A percentile compares a stretch with the other conserved stretches of the same genome.
phyloP scores from a whole-genome alignment of 768 basidiomycete species.

The Rhodosporidiobolus odoratus region DNA sequence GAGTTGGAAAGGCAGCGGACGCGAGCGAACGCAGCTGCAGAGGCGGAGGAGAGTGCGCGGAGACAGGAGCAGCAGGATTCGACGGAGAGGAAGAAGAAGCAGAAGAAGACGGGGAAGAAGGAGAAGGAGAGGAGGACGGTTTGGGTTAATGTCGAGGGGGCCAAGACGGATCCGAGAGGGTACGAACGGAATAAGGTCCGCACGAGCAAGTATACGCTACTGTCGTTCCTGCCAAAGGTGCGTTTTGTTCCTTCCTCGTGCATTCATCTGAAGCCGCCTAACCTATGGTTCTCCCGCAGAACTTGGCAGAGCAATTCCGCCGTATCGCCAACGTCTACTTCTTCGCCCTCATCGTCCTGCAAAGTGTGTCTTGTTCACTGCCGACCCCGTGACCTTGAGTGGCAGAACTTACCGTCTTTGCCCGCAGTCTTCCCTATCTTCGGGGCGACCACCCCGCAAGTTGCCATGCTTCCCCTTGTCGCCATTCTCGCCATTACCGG shows the following conservation, averaged over 20 bases:
- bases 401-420: constrained; percentile 11
- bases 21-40: constrained; percentile 32
- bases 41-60: constrained; percentile 38
- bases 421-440: constrained; percentile 79
- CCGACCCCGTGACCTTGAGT: constrained; percentile 8
- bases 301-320: constrained; percentile 89
- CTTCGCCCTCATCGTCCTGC: constrained; percentile 50
- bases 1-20: constrained; percentile 35
- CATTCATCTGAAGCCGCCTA: background rate
- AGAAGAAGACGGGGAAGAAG: constrained; percentile 50
- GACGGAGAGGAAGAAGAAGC: constrained; percentile 49
- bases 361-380: constrained; percentile 53
- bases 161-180: constrained; percentile 52
- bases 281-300: constrained; percentile 45
- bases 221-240: constrained; percentile 80
- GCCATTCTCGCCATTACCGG: constrained; percentile 85
- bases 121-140: constrained; percentile 58
- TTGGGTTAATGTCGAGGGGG: constrained; percentile 75
- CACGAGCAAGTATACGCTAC: constrained; percentile 84
- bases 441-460: constrained; percentile 73
- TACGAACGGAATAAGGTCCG: constrained; percentile 90
- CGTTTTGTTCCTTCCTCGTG: background rate
- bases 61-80: constrained; percentile 34
- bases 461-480: constrained; percentile 75
- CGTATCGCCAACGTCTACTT: constrained; percentile 92